These are phyloP conservation scores for Cryptococcus sp. DNA, from an alignment of 1,284 basidiomycete genomes.

Conservation along the genomic window DNA sequence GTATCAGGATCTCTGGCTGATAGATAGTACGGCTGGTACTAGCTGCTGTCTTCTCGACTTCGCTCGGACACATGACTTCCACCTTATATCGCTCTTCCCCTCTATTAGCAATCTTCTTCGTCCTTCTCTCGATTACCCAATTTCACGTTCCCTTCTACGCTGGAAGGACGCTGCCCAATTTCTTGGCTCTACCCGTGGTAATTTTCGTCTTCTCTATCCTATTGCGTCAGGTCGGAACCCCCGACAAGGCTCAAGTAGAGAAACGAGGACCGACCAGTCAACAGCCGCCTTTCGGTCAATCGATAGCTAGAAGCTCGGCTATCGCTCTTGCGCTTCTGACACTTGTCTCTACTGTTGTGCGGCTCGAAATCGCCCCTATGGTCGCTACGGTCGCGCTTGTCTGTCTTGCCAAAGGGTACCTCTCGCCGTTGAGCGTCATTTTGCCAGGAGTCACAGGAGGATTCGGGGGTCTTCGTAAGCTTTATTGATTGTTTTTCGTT, in stretches of 20 bases:
- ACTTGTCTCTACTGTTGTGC: constrained; percentile 66
- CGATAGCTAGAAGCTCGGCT: constrained; percentile 42
- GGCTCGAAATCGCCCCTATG: constrained; percentile 71
- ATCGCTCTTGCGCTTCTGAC: constrained; percentile 51
- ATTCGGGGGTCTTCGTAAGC: constrained; percentile 45
- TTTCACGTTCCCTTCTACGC: constrained; percentile 94
- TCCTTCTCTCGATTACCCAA: constrained; percentile 54
- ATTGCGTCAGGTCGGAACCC: too few relatives aligned
- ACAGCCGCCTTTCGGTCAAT: too few relatives aligned
- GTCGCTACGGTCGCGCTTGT: constrained; percentile 61
- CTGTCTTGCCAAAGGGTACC: constrained; percentile 51
- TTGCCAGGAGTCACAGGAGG: constrained; percentile 56
- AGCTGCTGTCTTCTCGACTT: constrained; percentile 26
- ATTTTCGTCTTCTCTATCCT: not conserved
- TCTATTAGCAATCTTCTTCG: not conserved
- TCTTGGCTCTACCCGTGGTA: constrained; percentile 61
- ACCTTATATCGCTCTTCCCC: not conserved
- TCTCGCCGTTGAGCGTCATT: constrained; percentile 52
- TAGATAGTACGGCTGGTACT: constrained; percentile 43
- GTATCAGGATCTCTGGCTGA: constrained; percentile 21
- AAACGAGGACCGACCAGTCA: too few relatives aligned
- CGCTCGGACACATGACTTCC: constrained; percentile 49
- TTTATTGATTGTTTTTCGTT: not conserved
- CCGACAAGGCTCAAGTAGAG: too few relatives aligned
- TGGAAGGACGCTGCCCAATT: constrained; percentile 87